Conservation (phyloP, 164 flowering plant species). For the Chimonanthus salicifolius region DNA sequence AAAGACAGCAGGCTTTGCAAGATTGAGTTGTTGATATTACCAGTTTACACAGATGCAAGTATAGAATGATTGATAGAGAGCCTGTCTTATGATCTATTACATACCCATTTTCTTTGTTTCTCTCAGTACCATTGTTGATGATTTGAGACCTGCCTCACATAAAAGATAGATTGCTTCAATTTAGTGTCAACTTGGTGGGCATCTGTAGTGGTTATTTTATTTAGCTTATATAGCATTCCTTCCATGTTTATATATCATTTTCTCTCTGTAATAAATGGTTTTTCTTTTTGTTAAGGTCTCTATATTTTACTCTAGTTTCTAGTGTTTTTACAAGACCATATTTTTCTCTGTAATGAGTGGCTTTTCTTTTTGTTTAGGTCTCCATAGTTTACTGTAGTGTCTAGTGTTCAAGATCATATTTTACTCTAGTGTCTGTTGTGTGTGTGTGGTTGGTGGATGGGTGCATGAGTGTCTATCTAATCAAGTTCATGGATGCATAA, state of each 20-base stretch:
- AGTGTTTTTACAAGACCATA: not conserved
- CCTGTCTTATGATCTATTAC: not conserved
- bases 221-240: not conserved
- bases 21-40: too few relatives aligned
- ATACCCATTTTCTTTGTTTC: not conserved
- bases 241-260: not conserved
- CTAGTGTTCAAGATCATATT: too few relatives aligned
- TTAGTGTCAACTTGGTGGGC: not conserved
- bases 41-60: too few relatives aligned
- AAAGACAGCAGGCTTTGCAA: too few relatives aligned
- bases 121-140: too few relatives aligned
- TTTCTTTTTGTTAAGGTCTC: not conserved
- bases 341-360: not conserved
- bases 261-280: not conserved
- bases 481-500: slow-evolving; percentile 4
- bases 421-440: too few relatives aligned
- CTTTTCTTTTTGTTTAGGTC: not conserved
- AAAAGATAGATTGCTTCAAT: too few relatives aligned
- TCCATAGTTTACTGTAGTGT: not conserved
- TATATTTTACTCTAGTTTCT: not conserved
- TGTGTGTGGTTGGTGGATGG: too few relatives aligned
- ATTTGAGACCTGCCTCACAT: too few relatives aligned
- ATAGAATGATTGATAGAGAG: not conserved
- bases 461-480: not conserved
- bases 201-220: not conserved